These are phyloP conservation scores for Malus orientalis DNA, from an alignment of 306 rosid genomes.

Conservation along the genomic window DNA sequence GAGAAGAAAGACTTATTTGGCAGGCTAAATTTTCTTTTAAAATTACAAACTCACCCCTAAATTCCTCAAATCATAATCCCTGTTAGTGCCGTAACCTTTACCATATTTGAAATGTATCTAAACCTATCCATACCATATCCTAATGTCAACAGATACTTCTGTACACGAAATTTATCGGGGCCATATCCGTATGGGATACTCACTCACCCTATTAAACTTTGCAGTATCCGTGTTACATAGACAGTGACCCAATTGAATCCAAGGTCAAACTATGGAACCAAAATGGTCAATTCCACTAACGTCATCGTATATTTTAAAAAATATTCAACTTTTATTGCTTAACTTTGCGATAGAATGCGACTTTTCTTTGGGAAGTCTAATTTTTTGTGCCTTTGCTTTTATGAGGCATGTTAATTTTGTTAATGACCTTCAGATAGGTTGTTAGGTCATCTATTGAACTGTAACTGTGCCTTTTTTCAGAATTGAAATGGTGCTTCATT, in stretches of 20 bases:
- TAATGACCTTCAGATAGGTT: not conserved
- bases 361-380: not conserved
- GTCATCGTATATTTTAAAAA: no score
- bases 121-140: no score
- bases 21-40: not conserved
- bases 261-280: not conserved
- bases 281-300: not conserved
- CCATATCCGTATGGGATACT: not conserved
- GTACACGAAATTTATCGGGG: no score
- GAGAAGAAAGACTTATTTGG: not conserved
- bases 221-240: not conserved
- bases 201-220: not conserved
- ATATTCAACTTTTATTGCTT: not conserved
- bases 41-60: not conserved
- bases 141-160: no score
- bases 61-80: not conserved
- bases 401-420: not conserved
- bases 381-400: not conserved
- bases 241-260: not conserved
- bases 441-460: not conserved
- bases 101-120: not conserved
- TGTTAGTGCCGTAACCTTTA: not conserved
- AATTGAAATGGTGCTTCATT: conserved; percentile 7
- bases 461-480: not conserved
- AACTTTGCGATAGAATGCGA: not conserved